A percentile compares a stretch with the other conserved stretches of the same genome.
Conservation (phyloP, 805 yeast species). For the Metschnikowia lunata region DNA sequence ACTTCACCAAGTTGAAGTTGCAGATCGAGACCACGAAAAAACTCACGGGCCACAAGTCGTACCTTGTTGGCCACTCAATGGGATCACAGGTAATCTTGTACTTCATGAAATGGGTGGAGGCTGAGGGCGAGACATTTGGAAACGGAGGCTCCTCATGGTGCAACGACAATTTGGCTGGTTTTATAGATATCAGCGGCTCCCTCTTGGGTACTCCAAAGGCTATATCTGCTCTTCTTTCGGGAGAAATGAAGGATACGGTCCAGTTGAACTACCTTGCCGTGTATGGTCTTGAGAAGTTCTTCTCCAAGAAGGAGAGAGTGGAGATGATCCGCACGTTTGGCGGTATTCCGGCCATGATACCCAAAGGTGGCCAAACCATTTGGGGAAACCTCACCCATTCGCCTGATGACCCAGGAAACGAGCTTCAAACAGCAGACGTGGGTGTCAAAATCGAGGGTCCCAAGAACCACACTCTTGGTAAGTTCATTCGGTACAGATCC, state of each 20-base stretch:
- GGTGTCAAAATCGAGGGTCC: slow-evolving; percentile 19
- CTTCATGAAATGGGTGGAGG: slow-evolving; percentile 96
- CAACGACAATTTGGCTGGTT: slow-evolving; percentile 73
- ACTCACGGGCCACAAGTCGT: slow-evolving; percentile 59
- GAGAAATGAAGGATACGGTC: slow-evolving; percentile 97
- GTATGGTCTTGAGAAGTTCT: slow-evolving; percentile 90
- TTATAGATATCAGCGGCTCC: slow-evolving; percentile 87
- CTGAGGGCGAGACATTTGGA: slow-evolving; percentile 73
- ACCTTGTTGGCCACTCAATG: slow-evolving; percentile 92
- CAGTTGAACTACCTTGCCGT: slow-evolving; percentile 90
- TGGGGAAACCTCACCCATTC: slow-evolving; percentile 76
- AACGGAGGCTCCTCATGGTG: slow-evolving; percentile 93
- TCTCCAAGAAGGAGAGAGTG: slow-evolving; percentile 82
- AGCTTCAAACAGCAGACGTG: slow-evolving; percentile 18
- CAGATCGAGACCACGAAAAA: slow-evolving; percentile 61
- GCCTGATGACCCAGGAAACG: slow-evolving; percentile 62
- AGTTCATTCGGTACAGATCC: slow-evolving; percentile 62
- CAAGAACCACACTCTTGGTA: slow-evolving; percentile 54
- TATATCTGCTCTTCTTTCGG: slow-evolving; percentile 85
- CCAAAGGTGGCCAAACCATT: slow-evolving; percentile 86
- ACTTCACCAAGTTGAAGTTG: slow-evolving; percentile 70
- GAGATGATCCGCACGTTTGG: slow-evolving; percentile 85
- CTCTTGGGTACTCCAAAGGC: slow-evolving; percentile 92
- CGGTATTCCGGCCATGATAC: slow-evolving; percentile 94
- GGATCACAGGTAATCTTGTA: slow-evolving; percentile 87